Evolutionary conservation across 2,329 filamentous ascomycete species (phyloP), one percentile per base, ranked within the genome.

Genomic region (Aspergillus tubingensis): DNA sequence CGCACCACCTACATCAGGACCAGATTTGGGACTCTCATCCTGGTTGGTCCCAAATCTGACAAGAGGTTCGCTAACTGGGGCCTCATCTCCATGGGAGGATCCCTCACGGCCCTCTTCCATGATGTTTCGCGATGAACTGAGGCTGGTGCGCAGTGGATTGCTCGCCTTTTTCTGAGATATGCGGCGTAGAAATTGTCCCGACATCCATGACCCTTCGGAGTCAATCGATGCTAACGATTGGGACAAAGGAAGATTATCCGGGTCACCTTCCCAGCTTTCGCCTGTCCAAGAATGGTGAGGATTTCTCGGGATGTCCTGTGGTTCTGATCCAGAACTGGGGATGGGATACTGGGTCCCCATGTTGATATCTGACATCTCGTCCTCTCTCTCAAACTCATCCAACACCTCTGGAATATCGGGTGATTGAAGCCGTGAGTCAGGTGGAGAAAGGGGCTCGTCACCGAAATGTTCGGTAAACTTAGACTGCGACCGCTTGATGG

Each of bases 161-260:
- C 65, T 70, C 19, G 61, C 69, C 49, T 64, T 81, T 32, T 77
- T 81, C 47, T 77, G 74, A 69, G 71, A 86, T 75, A 71, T 81
- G 73, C 58, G 81, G 71, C 65, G 81, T 81, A 82, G 74, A 63
- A 83, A 81, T 59, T 88, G 88, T 15, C 94, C 92, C 3, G 92
- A 95, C 48, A 99, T 87, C 95, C 95, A 99, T 0, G 93, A 97
- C 4, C 86, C 95, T 79, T 99, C 95, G 0, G 93, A 97, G 72
- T 97, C 95, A 61, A 98, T 91, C 0, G 93, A 97, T 2, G 92
- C 95, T 17, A 98, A 83, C 0, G 94, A 98, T 74, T 93, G 89
- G 30, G 92, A 91, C 72, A 92, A 67, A 36, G 79, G 77, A 19
- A 77, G 73, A 48, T 78, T 80, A 64, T 84, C 69, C 54, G 73